Conservation (phyloP, 305 asterid species). For the Fraxinus baroniana region DNA sequence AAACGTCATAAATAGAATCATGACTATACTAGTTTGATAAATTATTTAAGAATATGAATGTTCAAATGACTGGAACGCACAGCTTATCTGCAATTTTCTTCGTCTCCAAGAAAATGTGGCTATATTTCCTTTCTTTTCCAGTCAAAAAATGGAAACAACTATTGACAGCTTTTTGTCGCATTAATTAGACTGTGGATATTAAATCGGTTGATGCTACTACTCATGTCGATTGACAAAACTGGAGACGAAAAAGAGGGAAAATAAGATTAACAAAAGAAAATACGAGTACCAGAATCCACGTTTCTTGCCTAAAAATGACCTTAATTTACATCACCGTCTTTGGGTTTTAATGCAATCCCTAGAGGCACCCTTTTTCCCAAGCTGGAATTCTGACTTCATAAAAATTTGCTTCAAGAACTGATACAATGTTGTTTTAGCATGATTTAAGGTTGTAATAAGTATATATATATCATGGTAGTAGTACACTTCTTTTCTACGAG, state of each 20-base stretch:
- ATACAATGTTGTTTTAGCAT: background rate
- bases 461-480: background rate
- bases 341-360: constrained; percentile 21
- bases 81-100: background rate
- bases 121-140: background rate
- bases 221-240: background rate
- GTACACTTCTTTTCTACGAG: background rate
- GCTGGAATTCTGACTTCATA: constrained; percentile 5
- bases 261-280: background rate
- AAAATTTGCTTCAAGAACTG: constrained; percentile 3
- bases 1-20: background rate
- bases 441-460: background rate
- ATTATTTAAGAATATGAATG: background rate
- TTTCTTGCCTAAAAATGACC: constrained; percentile 16
- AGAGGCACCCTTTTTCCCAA: constrained; percentile 14
- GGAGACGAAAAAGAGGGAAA: background rate
- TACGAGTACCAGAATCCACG: constrained; percentile 5
- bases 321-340: constrained; percentile 28
- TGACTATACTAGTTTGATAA: background rate
- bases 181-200: background rate
- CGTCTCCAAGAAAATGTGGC: background rate
- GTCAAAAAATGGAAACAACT: background rate
- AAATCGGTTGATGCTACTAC: background rate
- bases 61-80: background rate
- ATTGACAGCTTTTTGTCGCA: background rate